phyloP scores from a whole-genome alignment of 768 basidiomycete genomes.

The Russula virescens region DNA sequence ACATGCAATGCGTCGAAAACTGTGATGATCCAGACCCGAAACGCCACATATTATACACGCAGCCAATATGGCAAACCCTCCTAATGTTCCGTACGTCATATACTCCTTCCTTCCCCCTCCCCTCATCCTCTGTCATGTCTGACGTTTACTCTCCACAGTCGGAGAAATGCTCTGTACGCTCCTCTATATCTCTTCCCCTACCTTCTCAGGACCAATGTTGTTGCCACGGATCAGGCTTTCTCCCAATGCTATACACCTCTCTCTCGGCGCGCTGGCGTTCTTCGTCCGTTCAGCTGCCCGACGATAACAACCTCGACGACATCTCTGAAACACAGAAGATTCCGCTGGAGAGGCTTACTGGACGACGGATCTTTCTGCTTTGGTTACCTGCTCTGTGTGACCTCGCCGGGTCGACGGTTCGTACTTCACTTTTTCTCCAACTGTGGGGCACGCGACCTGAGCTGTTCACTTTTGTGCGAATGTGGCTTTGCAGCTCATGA shows the following conservation, averaged over 20 bases:
- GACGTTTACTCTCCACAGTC: slow-evolving; percentile 43
- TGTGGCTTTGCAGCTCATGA: slow-evolving; percentile 60
- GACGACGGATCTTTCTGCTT: slow-evolving; percentile 67
- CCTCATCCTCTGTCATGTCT: slow-evolving; percentile 16
- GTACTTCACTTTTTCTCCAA: slow-evolving; percentile 30
- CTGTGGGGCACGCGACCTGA: neutral
- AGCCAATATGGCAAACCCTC: slow-evolving; percentile 89
- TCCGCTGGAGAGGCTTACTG: slow-evolving; percentile 45
- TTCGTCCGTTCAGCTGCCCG: slow-evolving; percentile 50
- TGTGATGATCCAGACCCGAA: slow-evolving; percentile 61
- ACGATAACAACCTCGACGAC: slow-evolving; percentile 30
- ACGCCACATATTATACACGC: slow-evolving; percentile 75
- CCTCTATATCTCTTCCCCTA: slow-evolving; percentile 7
- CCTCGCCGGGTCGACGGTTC: slow-evolving; percentile 86
- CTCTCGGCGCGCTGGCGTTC: slow-evolving; percentile 42
- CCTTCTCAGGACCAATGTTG: slow-evolving; percentile 8
- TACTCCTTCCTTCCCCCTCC: slow-evolving; percentile 10
- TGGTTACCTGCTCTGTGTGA: slow-evolving; percentile 90
- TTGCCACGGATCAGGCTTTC: slow-evolving; percentile 53
- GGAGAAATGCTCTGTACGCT: slow-evolving; percentile 91
- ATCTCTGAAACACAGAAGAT: slow-evolving; percentile 20
- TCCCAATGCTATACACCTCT: slow-evolving; percentile 75
- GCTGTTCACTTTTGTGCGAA: slow-evolving; percentile 3
- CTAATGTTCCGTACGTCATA: slow-evolving; percentile 77
- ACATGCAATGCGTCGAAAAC: slow-evolving; percentile 98